A percentile compares a stretch with the other conserved stretches of the same genome.
phyloP scores from a whole-genome alignment of 1,284 basidiomycete species.

The Cutaneotrichosporon sp. region DNA sequence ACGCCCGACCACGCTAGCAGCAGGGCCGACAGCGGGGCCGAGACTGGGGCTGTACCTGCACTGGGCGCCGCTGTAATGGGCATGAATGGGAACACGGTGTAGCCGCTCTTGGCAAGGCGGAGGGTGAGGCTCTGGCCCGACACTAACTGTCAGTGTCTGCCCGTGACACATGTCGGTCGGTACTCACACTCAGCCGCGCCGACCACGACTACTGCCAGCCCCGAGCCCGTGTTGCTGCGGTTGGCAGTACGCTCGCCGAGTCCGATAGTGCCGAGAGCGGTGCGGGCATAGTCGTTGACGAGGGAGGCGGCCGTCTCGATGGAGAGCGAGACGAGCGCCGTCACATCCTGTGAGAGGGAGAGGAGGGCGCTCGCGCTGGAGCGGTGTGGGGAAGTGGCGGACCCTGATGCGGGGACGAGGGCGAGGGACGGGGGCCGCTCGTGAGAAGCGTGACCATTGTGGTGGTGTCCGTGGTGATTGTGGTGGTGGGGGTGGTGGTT shows the following conservation, averaged over 20 bases:
- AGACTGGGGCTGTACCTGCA: constrained; percentile 10
- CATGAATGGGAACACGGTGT: constrained; percentile 48
- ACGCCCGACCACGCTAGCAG: constrained; percentile 43
- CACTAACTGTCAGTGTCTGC: constrained; percentile 22
- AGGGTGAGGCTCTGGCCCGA: constrained; percentile 45
- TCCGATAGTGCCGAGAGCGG: constrained; percentile 31
- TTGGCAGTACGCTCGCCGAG: constrained; percentile 20
- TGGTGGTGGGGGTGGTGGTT: too few species aligned
- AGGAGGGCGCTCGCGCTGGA: constrained; percentile 29
- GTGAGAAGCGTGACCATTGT: background rate
- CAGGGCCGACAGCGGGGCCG: constrained; percentile 37
- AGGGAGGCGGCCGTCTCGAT: constrained; percentile 38
- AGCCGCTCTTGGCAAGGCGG: constrained; percentile 45
- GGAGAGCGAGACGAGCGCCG: constrained; percentile 43
- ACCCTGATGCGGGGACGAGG: constrained; percentile 12
- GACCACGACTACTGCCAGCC: constrained; percentile 42
- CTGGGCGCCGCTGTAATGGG: constrained; percentile 30
- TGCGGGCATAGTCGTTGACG: constrained; percentile 34
- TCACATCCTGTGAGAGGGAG: constrained; percentile 42
- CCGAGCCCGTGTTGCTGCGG: constrained; percentile 24
- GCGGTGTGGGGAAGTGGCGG: constrained; percentile 5
- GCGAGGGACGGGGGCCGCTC: constrained; percentile 2
- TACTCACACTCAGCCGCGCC: constrained; percentile 43
- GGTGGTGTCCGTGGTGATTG: constrained; percentile 11
- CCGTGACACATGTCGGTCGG: background rate